Evolutionary conservation across 768 basidiomycete species (phyloP), one percentile per base, ranked within the genome.

Genomic region (Mycena venus): DNA sequence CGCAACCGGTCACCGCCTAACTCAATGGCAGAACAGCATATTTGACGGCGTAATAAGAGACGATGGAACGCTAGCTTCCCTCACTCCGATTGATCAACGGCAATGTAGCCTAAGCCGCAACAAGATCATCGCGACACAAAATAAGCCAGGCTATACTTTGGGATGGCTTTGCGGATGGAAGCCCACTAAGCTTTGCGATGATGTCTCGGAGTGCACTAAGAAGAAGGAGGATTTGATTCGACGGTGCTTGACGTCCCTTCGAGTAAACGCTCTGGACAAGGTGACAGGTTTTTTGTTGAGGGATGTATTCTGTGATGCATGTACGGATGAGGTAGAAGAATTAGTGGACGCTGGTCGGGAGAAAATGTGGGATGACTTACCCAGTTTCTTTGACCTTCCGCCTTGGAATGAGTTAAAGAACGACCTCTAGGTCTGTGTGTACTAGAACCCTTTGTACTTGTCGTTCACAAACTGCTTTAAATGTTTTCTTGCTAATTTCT

Each of bases 241-340:
- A 58, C 2, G 11, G 11, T 9, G 8, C 32, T 27, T 40, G 25
- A 11, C 15, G 19, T 19, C 2, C 38, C 38, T 15, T 34, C 19
- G 4, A 3, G 15, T 42, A 17, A 36, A 9, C n/a, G 25, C 38
- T n/a, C 17, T 61, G n/a, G n/a, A n/a, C 4, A 23, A 36, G 25
- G 9, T 19, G 4, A 12, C 0, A 7, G n/a, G n/a, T n/a, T 11
- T 3, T 7, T 6, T 3, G 7, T 4, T n/a, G n/a, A 2, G 27
- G n/a, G n/a, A n/a, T n/a, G n/a, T n/a, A n/a, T 42, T 40, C 25
- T 61, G 59, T 29, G n/a, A 7, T 42, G 14, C 10, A 42, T 61
- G 60, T 25, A 11, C 7, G 3, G 6, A 4, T 6, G 25, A 29
- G 8, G 19, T 61, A 14, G 27, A 40, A 21, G 3, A 19, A 27